phyloP scores from a whole-genome alignment of 78 protist species.

The Isochrysis galbana region DNA sequence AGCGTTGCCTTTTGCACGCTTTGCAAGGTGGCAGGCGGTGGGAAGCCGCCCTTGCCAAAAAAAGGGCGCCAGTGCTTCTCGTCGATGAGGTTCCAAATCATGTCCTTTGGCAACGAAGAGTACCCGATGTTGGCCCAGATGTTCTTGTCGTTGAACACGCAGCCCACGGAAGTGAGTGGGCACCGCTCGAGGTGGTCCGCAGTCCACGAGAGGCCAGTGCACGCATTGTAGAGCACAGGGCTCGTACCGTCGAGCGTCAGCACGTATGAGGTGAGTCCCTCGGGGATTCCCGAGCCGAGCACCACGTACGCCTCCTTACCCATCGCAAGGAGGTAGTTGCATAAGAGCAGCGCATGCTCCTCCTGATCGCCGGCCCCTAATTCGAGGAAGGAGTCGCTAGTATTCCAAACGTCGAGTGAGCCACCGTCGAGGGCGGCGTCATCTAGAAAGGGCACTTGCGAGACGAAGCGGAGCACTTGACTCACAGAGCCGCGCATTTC shows the following conservation, averaged over 20 bases:
- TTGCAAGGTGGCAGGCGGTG: not conserved
- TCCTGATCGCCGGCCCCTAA: not conserved
- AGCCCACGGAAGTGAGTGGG: not conserved
- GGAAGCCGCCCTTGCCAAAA: not conserved
- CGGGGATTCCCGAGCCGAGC: not conserved
- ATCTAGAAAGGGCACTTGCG: not conserved
- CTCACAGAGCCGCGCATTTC: not conserved
- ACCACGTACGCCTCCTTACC: not conserved
- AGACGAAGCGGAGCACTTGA: not conserved
- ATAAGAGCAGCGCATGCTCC: constrained; percentile 21
- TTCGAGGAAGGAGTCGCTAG: not conserved
- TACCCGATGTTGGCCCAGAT: not conserved
- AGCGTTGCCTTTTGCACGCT: not conserved
- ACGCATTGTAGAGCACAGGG: not conserved
- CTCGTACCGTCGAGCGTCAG: not conserved
- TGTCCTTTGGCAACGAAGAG: not conserved
- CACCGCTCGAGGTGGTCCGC: not conserved
- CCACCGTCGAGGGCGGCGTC: not conserved
- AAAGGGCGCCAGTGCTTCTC: not conserved
- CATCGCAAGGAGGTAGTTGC: not conserved
- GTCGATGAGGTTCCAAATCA: not conserved
- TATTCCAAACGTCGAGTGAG: not conserved
- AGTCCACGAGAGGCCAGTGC: not conserved
- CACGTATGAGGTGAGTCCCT: not conserved
- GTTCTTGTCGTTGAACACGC: not conserved